Conservation (phyloP, 139 green algal genomes). For the Micromonas commoda region DNA sequence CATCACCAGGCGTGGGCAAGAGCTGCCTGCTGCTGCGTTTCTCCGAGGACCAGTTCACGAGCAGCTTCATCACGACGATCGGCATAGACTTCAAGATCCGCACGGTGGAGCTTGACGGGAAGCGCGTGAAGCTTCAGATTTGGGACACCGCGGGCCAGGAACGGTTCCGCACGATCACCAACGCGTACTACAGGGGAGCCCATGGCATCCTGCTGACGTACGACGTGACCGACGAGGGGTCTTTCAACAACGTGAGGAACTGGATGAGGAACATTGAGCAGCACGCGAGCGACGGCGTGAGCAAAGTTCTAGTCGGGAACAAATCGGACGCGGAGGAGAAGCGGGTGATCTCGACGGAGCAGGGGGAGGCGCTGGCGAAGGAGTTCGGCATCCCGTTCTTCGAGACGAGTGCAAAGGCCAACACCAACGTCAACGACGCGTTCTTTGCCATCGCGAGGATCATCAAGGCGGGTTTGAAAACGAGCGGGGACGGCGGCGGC, state of each 20-base stretch:
- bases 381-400: constrained; percentile 62
- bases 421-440: constrained; percentile 44
- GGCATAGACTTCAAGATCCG: constrained; percentile 98
- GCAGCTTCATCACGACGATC: constrained; percentile 96
- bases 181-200: constrained; percentile 91
- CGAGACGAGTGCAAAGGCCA: constrained; percentile 40
- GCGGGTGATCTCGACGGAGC: constrained; percentile 60
- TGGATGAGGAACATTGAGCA: constrained; percentile 99
- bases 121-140: constrained; percentile 95
- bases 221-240: constrained; percentile 88
- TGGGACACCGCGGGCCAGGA: constrained; percentile 98
- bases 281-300: constrained; percentile 88
- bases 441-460: constrained; percentile 42
- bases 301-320: constrained; percentile 84
- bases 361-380: constrained; percentile 77
- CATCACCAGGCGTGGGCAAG: constrained; percentile 84
- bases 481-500: background rate
- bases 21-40: constrained; percentile 92
- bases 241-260: constrained; percentile 94
- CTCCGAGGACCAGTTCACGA: constrained; percentile 91
- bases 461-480: background rate
- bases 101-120: constrained; percentile 86
- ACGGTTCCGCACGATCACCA: constrained; percentile 93
- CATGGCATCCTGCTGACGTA: constrained; percentile 97
- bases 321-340: constrained; percentile 87